Evolutionary conservation across 116 monocot species (phyloP), one percentile per base, ranked within the genome.

Genomic region (Iris pallida): DNA sequence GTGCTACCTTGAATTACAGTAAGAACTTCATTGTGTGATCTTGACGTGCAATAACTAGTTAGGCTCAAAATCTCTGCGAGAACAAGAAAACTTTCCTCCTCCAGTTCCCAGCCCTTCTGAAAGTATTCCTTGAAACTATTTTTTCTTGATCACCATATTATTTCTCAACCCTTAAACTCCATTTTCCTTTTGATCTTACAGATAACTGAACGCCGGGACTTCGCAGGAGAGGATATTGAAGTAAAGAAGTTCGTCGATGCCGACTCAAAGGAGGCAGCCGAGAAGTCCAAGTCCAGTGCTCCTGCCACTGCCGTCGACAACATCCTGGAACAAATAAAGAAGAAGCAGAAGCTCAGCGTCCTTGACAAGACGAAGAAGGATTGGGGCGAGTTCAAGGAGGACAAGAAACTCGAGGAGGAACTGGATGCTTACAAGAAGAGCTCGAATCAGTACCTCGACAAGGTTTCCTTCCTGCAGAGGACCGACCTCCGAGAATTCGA

Each of bases 301-400:
- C 65, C 81, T 11, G 47, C 85, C 13, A 76, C 84, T 1, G 89
- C 87, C 16, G 80, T 98, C 0, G 98, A 98, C 73, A 71, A 53
- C 16, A 76, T 98, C 57, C 73, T 98, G 3, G 93, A 98, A 51
- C 98, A 98, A 57, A 98, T 98, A 83, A 90, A 86, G 76, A 98
- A 98, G 83, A 98, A 90, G 61, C 98, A 53, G 30, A 98, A 98
- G 80, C 86, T 98, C 7, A 98, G 82, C 20, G 98, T 98, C 45
- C 88, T 98, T 9, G 90, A 93, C 75, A 98, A 98, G 71, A 93
- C 93, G 15, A 98, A 90, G 68, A 98, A 90, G 65, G 98, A 98
- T 72, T 98, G 90, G 98, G 86, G 85, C 16, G 90, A 90, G 52
- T 92, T 73, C 74, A 98, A 97, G 80, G 97, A 90, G 30, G 88